phyloP scores from a whole-genome alignment of 2,329 filamentous ascomycete species.

The Coniosporium uncinatum region DNA sequence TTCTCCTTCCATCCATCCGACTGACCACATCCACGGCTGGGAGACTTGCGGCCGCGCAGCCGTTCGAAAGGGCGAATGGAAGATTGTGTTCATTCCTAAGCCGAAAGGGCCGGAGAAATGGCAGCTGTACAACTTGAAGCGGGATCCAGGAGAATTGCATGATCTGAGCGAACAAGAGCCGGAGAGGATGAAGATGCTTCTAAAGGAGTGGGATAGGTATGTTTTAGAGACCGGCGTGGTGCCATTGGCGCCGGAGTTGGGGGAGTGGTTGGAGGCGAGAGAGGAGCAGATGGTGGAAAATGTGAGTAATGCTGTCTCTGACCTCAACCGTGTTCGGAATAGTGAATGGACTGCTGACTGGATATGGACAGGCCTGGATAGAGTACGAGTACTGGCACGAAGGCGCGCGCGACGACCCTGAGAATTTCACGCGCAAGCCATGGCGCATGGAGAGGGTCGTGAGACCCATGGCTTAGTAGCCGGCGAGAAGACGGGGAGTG shows the following conservation, averaged over 20 bases:
- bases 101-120: neutral
- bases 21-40: constrained; percentile 50
- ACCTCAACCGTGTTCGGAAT: too few species aligned
- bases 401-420: constrained; percentile 35
- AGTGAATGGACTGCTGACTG: too few species aligned
- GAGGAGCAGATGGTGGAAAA: constrained; percentile 62
- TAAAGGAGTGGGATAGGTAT: constrained; percentile 52
- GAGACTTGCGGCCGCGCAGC: constrained; percentile 2
- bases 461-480: too few species aligned
- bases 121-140: constrained; percentile 4
- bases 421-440: constrained; percentile 21
- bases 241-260: constrained; percentile 52
- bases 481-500: too few species aligned
- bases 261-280: constrained; percentile 51
- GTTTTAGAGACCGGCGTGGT: constrained; percentile 54
- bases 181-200: constrained; percentile 39
- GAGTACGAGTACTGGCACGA: constrained; percentile 60
- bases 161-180: constrained; percentile 26
- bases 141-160: constrained; percentile 10
- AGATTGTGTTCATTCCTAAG: constrained; percentile 1
- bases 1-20: constrained; percentile 36
- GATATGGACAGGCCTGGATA: too few species aligned
- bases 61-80: constrained; percentile 2
- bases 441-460: constrained; percentile 20
- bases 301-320: too few species aligned